Conservation (phyloP, 768 basidiomycete species). For the Lactarius hengduanensis region DNA sequence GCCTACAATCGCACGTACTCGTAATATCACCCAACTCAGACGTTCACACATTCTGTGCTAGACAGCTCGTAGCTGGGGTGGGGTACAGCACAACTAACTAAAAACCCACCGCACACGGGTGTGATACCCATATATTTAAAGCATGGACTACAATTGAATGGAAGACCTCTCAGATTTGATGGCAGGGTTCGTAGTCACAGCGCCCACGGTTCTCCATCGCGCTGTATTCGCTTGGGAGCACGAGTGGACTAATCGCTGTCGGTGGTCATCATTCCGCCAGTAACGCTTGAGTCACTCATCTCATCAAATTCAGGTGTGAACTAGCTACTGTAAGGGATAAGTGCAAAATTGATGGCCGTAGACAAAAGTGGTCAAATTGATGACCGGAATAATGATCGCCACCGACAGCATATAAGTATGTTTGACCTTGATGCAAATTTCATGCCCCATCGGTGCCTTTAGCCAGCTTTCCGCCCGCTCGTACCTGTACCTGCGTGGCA, state of each 20-base stretch:
- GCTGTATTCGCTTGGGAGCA: neutral
- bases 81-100: neutral
- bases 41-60: neutral
- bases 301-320: neutral
- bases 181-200: neutral
- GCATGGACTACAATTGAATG: neutral
- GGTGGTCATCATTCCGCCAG: neutral
- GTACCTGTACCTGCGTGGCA: neutral
- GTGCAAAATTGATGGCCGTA: neutral
- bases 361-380: neutral
- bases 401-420: neutral
- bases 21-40: neutral
- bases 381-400: neutral
- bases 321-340: neutral
- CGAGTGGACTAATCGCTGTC: neutral
- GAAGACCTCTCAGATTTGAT: neutral
- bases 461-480: constrained; percentile 2
- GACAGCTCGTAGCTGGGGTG: neutral
- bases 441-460: neutral
- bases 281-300: neutral
- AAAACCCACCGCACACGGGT: neutral
- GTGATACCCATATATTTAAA: constrained; percentile 1
- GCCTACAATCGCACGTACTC: neutral
- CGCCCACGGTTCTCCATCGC: neutral
- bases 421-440: neutral